Conservation (phyloP, 305 asterid genomes). For the Nicotiana rustica region DNA sequence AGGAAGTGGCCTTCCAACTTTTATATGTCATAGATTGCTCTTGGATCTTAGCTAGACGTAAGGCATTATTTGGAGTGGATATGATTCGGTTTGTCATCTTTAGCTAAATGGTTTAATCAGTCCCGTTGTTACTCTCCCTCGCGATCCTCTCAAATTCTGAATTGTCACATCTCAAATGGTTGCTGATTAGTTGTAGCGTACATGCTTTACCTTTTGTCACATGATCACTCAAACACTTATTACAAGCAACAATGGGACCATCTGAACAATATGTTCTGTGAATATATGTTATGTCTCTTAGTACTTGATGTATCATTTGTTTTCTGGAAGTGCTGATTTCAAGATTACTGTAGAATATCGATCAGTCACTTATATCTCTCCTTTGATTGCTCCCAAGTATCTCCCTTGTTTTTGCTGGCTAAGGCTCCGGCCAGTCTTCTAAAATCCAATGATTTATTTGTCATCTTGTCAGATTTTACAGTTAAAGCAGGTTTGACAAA, state of each 20-base stretch:
- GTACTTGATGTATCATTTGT: slow-evolving; percentile 15
- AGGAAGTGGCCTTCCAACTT: not conserved
- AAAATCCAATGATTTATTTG: not conserved
- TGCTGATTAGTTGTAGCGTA: not conserved
- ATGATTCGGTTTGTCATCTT: not conserved
- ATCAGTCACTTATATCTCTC: not conserved
- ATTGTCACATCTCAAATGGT: slow-evolving; percentile 5
- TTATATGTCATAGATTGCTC: not conserved
- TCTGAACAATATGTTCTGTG: slow-evolving; percentile 15
- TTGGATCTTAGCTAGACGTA: slow-evolving; percentile 27
- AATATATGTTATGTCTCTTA: not conserved
- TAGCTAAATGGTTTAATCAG: slow-evolving; percentile 28
- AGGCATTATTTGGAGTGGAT: slow-evolving; percentile 26
- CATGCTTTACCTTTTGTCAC: slow-evolving; percentile 16
- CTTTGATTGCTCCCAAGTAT: slow-evolving; percentile 12
- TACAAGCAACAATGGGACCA: slow-evolving; percentile 28
- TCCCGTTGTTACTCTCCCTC: not conserved
- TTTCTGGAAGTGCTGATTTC: slow-evolving; percentile 28
- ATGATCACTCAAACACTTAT: slow-evolving; percentile 6
- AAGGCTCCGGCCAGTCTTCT: not conserved
- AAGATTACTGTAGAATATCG: slow-evolving; percentile 14
- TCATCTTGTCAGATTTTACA: not conserved
- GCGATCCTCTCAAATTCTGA: not conserved
- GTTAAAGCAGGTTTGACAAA: slow-evolving; percentile 25
- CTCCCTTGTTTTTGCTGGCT: slow-evolving; percentile 26